Conservation (phyloP, 805 yeast genomes). For the Saturnispora dispora region DNA sequence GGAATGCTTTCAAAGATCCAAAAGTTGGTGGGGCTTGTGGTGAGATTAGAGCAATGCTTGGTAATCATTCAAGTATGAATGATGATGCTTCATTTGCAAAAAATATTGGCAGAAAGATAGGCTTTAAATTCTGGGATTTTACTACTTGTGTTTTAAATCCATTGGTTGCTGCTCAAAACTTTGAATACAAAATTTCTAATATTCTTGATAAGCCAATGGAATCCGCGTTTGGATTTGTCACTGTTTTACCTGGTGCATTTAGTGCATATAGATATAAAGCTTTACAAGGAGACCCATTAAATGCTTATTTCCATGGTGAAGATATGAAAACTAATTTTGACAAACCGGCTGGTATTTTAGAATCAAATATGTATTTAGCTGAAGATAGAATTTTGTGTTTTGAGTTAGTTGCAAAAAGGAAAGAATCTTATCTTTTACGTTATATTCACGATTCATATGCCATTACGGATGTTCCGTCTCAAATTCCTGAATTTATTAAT, state of each 20-base stretch:
- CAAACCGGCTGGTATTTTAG: constrained; percentile 72
- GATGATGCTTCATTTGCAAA: constrained; percentile 22
- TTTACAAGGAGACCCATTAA: constrained; percentile 68
- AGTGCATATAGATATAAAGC: constrained; percentile 87
- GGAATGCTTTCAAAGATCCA: constrained; percentile 76
- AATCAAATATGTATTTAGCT: constrained; percentile 92
- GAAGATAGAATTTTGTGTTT: constrained; percentile 94
- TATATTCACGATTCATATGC: constrained; percentile 86
- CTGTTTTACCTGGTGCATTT: constrained; percentile 94
- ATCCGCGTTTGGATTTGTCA: constrained; percentile 84
- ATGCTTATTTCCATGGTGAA: constrained; percentile 90
- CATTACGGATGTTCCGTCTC: constrained; percentile 91
- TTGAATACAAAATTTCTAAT: constrained; percentile 92
- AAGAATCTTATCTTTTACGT: constrained; percentile 62
- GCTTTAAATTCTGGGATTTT: constrained; percentile 41
- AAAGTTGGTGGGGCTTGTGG: constrained; percentile 97
- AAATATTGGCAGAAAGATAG: constrained; percentile 27
- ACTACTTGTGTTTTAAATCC: constrained; percentile 54
- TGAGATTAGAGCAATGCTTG: constrained; percentile 70
- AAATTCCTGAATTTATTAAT: constrained; percentile 75
- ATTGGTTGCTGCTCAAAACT: constrained; percentile 89
- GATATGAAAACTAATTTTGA: constrained; percentile 50
- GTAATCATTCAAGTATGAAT: constrained; percentile 23
- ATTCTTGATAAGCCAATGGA: constrained; percentile 93
- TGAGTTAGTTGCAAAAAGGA: constrained; percentile 78